Conservation (phyloP, 257 asterid species). For the Anisodus acutangulus region DNA sequence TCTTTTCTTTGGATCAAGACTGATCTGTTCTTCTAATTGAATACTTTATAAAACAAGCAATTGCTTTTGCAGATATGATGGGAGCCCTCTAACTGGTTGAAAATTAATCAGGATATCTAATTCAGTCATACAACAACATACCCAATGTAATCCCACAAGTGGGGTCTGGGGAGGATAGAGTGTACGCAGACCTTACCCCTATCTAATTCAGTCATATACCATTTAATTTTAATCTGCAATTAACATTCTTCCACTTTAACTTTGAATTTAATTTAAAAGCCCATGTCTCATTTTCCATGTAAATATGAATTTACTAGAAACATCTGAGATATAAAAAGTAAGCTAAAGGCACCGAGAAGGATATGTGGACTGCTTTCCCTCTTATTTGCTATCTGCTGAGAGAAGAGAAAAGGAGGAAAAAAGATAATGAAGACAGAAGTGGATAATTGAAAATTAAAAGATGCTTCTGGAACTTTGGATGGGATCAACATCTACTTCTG, state of each 20-base stretch:
- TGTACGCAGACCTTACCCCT: too few relatives aligned
- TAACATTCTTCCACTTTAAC: not conserved
- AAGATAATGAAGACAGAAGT: not conserved
- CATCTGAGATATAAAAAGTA: not conserved
- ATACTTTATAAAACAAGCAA: not conserved
- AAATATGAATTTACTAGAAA: not conserved
- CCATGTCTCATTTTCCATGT: not conserved
- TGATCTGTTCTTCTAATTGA: not conserved
- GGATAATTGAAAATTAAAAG: not conserved
- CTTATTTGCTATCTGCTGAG: not conserved
- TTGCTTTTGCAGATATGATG: not conserved
- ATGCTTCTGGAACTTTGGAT: constrained; percentile 3
- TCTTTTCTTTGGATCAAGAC: not conserved
- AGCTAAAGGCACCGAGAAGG: not conserved
- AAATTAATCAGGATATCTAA: not conserved
- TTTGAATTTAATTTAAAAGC: not conserved
- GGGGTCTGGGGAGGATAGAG: too few relatives aligned
- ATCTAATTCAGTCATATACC: not conserved
- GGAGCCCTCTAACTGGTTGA: not conserved
- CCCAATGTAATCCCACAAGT: too few relatives aligned
- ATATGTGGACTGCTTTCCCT: not conserved
- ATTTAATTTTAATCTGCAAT: not conserved
- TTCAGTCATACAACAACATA: too few relatives aligned
- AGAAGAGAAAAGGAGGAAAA: not conserved
- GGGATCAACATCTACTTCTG: not conserved